phyloP scores from a whole-genome alignment of 2,329 filamentous ascomycete species.

The Podosphaera leucotricha region DNA sequence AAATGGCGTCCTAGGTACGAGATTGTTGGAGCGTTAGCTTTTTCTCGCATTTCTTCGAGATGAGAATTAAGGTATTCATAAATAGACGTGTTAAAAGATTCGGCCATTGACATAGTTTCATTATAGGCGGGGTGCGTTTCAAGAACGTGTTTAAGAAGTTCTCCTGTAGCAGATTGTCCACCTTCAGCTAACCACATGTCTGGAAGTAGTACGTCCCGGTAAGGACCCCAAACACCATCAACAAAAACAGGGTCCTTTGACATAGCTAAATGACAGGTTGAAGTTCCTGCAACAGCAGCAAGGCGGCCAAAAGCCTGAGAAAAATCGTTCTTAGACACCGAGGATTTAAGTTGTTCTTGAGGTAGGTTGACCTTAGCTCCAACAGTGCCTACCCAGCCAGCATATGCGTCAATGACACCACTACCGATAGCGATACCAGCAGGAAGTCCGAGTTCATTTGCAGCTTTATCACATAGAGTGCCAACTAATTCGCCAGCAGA shows the following conservation, averaged over 20 bases:
- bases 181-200: slow-evolving; percentile 94
- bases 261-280: slow-evolving; percentile 93
- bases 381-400: slow-evolving; percentile 97
- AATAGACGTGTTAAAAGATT: slow-evolving; percentile 66
- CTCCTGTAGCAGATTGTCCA: slow-evolving; percentile 86
- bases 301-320: slow-evolving; percentile 79
- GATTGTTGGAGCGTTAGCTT: slow-evolving; percentile 46
- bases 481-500: slow-evolving; percentile 86
- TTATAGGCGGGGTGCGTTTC: slow-evolving; percentile 85
- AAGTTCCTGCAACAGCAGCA: slow-evolving; percentile 86
- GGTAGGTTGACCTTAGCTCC: slow-evolving; percentile 73
- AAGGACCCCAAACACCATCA: slow-evolving; percentile 88
- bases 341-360: slow-evolving; percentile 40
- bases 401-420: slow-evolving; percentile 94
- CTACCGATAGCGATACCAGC: slow-evolving; percentile 80
- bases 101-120: slow-evolving; percentile 53
- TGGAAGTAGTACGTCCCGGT: slow-evolving; percentile 78
- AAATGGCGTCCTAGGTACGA: slow-evolving; percentile 77
- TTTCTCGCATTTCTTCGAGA: slow-evolving; percentile 50
- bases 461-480: slow-evolving; percentile 61
- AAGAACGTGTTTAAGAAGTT: slow-evolving; percentile 79
- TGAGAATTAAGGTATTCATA: slow-evolving; percentile 90
- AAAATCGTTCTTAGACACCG: slow-evolving; percentile 57
- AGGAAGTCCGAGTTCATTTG: slow-evolving; percentile 59
- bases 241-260: slow-evolving; percentile 84